Evolutionary conservation across 352 stramenopile genomes (phyloP).

Genomic region (Pythium apleroticum): DNA sequence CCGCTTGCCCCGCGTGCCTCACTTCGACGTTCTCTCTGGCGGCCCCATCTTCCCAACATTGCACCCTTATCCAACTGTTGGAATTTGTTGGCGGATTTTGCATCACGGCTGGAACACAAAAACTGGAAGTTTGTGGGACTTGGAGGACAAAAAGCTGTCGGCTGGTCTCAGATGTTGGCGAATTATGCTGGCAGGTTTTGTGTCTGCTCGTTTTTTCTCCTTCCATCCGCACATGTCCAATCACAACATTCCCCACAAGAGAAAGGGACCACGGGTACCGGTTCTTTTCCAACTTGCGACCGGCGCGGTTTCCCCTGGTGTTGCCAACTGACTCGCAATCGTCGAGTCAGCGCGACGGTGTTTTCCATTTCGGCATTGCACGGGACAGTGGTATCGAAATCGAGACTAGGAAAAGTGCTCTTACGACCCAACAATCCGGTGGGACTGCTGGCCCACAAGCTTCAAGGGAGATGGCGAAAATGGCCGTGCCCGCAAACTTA

Average conservation of each 20-base stretch:
- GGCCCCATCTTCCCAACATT: constrained; percentile 2
- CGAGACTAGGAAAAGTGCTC: background rate
- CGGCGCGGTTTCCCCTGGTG: background rate
- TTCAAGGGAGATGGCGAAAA: background rate
- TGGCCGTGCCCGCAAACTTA: no score
- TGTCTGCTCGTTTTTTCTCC: background rate
- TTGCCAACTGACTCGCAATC: background rate
- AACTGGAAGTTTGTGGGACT: background rate
- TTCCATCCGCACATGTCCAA: background rate
- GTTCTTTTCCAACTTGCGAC: background rate
- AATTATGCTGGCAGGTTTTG: constrained; percentile 1
- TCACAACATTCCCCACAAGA: background rate
- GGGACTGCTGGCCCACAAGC: background rate
- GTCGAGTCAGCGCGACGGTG: background rate
- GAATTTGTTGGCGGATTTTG: constrained; percentile 7
- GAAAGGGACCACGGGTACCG: background rate
- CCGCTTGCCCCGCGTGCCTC: background rate
- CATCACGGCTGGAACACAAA: background rate
- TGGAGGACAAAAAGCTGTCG: background rate
- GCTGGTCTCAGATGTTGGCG: background rate
- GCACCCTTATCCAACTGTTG: background rate
- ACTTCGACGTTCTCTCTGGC: constrained; percentile 7
- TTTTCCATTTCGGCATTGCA: no score
- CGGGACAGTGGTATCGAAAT: no score
- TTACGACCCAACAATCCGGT: background rate